Conservation (phyloP, 768 basidiomycete species). For the Auriscalpium vulgare region DNA sequence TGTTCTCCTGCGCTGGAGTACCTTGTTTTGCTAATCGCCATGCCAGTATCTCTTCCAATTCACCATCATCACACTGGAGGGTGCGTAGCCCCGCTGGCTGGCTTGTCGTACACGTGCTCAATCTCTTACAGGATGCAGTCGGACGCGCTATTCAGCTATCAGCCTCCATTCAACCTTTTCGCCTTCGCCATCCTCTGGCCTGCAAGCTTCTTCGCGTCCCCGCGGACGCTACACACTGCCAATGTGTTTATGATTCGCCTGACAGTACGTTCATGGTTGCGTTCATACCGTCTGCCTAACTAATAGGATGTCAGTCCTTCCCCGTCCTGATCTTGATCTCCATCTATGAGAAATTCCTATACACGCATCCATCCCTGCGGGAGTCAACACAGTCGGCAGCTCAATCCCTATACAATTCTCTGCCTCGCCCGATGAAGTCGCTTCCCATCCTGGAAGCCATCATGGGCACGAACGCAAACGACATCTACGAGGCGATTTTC, state of each 20-base stretch:
- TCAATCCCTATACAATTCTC: constrained; percentile 49
- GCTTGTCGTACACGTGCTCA: constrained; percentile 2
- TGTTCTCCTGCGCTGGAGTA: background rate
- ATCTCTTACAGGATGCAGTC: constrained; percentile 59
- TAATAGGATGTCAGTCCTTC: constrained; percentile 41
- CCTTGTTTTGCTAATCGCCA: background rate
- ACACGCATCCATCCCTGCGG: constrained; percentile 39
- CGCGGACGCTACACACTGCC: constrained; percentile 69
- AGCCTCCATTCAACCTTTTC: constrained; percentile 81
- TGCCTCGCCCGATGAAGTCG: constrained; percentile 65
- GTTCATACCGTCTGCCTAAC: background rate
- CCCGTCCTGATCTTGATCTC: constrained; percentile 72
- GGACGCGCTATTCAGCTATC: constrained; percentile 86
- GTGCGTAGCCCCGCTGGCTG: constrained; percentile 30
- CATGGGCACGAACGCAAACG: constrained; percentile 59
- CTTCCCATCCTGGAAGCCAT: constrained; percentile 71
- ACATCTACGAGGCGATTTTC: constrained; percentile 74
- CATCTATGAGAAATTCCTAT: constrained; percentile 69
- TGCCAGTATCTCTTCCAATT: constrained; percentile 78
- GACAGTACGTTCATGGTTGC: constrained; percentile 40
- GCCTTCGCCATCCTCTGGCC: constrained; percentile 80
- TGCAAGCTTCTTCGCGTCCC: constrained; percentile 63
- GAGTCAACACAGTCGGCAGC: constrained; percentile 45
- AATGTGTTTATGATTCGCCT: constrained; percentile 84
- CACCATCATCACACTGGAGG: constrained; percentile 85